Evolutionary conservation across 768 basidiomycete genomes (phyloP).

Genomic region (Cubamyces lactineus): DNA sequence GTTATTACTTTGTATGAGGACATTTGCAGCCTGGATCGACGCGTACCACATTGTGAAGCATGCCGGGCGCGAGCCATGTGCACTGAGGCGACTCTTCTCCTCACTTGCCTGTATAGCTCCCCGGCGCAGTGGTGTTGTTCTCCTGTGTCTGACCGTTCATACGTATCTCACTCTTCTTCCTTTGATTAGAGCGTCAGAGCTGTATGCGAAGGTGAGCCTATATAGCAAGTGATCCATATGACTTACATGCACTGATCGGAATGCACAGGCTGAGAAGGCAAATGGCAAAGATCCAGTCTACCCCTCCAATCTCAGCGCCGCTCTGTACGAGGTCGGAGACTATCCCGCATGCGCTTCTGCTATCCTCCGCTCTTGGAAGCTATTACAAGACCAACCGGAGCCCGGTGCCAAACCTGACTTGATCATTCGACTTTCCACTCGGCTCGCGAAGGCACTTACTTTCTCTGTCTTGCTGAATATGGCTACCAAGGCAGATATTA

Average conservation of each 20-base stretch:
- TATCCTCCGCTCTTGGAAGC: slow-evolving; percentile 23
- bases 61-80: too few relatives aligned
- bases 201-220: neutral
- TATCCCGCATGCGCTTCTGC: slow-evolving; percentile 22
- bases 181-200: slow-evolving; percentile 1
- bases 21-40: too few relatives aligned
- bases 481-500: neutral
- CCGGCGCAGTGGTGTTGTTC: too few relatives aligned
- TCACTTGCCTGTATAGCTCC: too few relatives aligned
- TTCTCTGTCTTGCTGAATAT: neutral
- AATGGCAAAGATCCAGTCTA: slow-evolving; percentile 22
- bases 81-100: too few relatives aligned
- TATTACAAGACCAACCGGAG: neutral
- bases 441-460: slow-evolving; percentile 3
- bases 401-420: neutral
- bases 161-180: neutral
- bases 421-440: neutral
- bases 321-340: slow-evolving; percentile 27
- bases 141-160: neutral
- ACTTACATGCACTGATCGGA: too few relatives aligned
- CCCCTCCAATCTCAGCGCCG: slow-evolving; percentile 31
- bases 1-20: neutral
- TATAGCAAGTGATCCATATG: too few relatives aligned
- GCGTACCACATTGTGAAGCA: too few relatives aligned
- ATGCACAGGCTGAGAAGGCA: slow-evolving; percentile 18